These are phyloP conservation scores for Globisporangium spiculum DNA, from an alignment of 352 stramenopile genomes.

Conservation along the genomic window DNA sequence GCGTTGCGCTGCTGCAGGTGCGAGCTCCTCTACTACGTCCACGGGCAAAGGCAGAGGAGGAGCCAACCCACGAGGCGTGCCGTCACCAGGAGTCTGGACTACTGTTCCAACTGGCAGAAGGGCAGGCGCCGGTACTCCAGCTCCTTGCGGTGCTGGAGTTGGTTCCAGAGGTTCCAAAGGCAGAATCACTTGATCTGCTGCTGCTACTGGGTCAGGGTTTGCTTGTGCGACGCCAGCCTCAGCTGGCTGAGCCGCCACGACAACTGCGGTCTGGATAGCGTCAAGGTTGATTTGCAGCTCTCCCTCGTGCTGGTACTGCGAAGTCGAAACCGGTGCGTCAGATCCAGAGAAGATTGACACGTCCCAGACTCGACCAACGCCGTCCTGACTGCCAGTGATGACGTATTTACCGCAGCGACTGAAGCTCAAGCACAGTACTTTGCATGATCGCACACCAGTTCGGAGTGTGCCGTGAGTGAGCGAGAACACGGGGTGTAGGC, in stretches of 20 bases:
- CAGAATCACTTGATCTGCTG: background rate
- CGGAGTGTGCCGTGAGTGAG: conserved; percentile 57
- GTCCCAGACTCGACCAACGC: conserved; percentile 90
- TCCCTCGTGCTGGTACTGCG: conserved; percentile 49
- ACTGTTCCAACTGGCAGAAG: conserved; percentile 24
- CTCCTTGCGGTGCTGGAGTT: background rate
- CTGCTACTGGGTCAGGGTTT: background rate
- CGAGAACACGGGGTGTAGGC: conserved; percentile 73
- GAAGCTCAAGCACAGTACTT: conserved; percentile 71
- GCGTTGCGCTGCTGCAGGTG: background rate
- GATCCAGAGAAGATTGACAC: conserved; percentile 51
- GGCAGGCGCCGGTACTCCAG: background rate
- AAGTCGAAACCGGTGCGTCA: conserved; percentile 43
- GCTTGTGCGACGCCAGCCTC: background rate
- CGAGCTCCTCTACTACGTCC: background rate
- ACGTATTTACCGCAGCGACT: conserved; percentile 86
- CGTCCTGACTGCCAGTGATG: conserved; percentile 92
- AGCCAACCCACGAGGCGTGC: background rate
- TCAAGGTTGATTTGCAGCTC: conserved; percentile 25
- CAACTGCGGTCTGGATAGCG: background rate
- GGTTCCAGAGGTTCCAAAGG: background rate
- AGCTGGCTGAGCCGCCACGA: background rate
- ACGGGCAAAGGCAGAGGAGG: conserved; percentile 2
- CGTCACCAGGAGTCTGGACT: conserved; percentile 8
- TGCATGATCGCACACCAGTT: conserved; percentile 57